Evolutionary conservation across 257 asterid species (phyloP).

Genomic region (Schizonepeta tenuifolia): DNA sequence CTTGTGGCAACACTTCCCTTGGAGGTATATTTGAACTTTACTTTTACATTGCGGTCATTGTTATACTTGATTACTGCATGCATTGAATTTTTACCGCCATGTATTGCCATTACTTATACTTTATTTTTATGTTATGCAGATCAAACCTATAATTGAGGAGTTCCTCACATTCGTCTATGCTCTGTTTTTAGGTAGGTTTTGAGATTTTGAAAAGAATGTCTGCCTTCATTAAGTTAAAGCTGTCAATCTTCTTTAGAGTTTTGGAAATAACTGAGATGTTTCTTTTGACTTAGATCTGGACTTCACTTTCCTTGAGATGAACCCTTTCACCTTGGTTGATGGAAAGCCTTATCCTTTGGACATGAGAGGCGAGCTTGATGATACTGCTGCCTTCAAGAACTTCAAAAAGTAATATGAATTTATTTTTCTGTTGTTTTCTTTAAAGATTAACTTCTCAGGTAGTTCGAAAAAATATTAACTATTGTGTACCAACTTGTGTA

Average conservation of each 20-base stretch:
- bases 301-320: conserved; percentile 96
- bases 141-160: conserved; percentile 77
- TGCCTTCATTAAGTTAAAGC: not conserved
- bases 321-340: conserved; percentile 87
- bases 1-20: conserved; percentile 92
- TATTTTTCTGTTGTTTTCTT: conserved; percentile 10
- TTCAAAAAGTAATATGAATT: conserved; percentile 70
- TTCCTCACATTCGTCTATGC: conserved; percentile 67
- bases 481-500: not conserved
- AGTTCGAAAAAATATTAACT: not conserved
- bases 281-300: conserved; percentile 67
- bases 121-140: conserved; percentile 46
- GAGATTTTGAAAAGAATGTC: not conserved
- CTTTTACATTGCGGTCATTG: not conserved
- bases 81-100: not conserved
- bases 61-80: conserved; percentile 6
- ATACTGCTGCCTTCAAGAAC: conserved; percentile 96
- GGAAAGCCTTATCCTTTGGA: conserved; percentile 96
- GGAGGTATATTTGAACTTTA: conserved; percentile 57
- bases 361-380: conserved; percentile 99
- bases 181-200: conserved; percentile 61
- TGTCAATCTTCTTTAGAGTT: conserved; percentile 21
- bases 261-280: conserved; percentile 16
- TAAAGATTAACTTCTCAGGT: not conserved
- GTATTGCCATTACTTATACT: not conserved